These are phyloP conservation scores for Penicillium daleae DNA, from an alignment of 495 filamentous ascomycete species.

Conservation along the genomic window DNA sequence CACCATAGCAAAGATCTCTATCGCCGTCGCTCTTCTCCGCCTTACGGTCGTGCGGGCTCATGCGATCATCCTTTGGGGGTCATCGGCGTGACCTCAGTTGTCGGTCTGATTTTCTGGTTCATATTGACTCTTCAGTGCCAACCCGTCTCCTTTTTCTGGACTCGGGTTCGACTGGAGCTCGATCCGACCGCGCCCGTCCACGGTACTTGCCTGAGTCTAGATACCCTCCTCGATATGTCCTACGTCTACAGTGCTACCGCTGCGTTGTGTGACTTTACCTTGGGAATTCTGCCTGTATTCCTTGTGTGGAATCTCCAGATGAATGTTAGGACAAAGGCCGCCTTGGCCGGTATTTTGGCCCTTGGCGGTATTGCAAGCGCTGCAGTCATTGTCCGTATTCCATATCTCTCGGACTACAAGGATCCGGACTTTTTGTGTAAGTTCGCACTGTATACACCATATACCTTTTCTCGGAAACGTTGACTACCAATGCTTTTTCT, in stretches of 20 bases:
- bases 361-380: slow-evolving; percentile 41
- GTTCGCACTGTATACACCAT: slow-evolving; percentile 3
- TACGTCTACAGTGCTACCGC: slow-evolving; percentile 50
- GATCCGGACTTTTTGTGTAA: slow-evolving; percentile 23
- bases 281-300: slow-evolving; percentile 42
- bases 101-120: slow-evolving; percentile 43
- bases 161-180: slow-evolving; percentile 19
- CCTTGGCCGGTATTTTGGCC: slow-evolving; percentile 43
- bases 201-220: slow-evolving; percentile 39
- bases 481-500: slow-evolving; percentile 20
- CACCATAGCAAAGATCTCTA: slow-evolving; percentile 37
- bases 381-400: slow-evolving; percentile 16
- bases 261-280: slow-evolving; percentile 42
- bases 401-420: slow-evolving; percentile 24
- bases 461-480: not conserved
- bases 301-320: slow-evolving; percentile 47
- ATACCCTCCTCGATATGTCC: slow-evolving; percentile 38
- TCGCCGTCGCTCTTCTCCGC: slow-evolving; percentile 42
- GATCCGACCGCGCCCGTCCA: slow-evolving; percentile 9
- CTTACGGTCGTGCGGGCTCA: slow-evolving; percentile 31
- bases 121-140: slow-evolving; percentile 47
- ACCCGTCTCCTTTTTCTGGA: slow-evolving; percentile 48
- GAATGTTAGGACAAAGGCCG: slow-evolving; percentile 40
- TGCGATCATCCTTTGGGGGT: slow-evolving; percentile 36
- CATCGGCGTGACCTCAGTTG: slow-evolving; percentile 32